phyloP scores from a whole-genome alignment of 495 filamentous ascomycete species.

The Trichoderma reesei region DNA sequence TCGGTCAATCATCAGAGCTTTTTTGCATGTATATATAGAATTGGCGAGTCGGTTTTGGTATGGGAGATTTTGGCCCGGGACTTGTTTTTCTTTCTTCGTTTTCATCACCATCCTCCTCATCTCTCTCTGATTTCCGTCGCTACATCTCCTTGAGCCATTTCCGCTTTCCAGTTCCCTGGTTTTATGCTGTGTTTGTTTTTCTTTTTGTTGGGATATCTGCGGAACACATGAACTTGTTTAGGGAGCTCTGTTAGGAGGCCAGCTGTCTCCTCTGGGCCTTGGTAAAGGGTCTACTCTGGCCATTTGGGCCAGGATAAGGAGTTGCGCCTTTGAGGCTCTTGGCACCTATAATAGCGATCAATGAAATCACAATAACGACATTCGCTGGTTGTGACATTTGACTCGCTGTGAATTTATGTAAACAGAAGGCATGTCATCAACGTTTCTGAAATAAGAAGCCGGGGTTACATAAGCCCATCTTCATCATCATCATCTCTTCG shows the following conservation, averaged over 20 bases:
- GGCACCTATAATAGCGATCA: not conserved
- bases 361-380: not conserved
- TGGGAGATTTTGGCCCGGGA: not conserved
- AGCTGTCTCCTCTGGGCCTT: not conserved
- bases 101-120: not conserved
- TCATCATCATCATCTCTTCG: not conserved
- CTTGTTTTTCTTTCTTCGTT: not conserved
- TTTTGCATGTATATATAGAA: slow-evolving; percentile 3
- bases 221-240: not conserved
- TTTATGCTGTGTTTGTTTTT: not conserved
- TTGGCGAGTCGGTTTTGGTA: slow-evolving; percentile 3
- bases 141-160: no score
- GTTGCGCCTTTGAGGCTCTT: not conserved
- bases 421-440: not conserved
- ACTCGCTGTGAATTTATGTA: no score
- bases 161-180: not conserved
- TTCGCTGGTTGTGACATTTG: no score
- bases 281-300: not conserved
- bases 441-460: not conserved
- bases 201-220: not conserved
- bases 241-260: not conserved
- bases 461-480: not conserved
- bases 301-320: not conserved
- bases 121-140: not conserved
- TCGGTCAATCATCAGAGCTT: not conserved